phyloP scores from a whole-genome alignment of 2,329 filamentous ascomycete species.

The Pseudogymnoascus sp. region DNA sequence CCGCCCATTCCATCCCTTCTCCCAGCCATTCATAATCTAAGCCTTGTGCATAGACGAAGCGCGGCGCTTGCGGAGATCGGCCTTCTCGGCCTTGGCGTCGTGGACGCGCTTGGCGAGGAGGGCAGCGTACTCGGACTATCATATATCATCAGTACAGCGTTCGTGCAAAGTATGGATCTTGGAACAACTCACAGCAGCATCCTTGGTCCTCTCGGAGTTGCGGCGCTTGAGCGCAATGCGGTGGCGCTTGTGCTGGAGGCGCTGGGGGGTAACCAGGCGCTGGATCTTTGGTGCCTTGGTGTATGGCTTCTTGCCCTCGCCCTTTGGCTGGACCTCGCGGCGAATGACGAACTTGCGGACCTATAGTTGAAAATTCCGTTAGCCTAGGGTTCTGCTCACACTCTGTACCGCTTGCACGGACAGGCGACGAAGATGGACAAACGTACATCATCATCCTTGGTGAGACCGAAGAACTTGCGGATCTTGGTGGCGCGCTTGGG shows the following conservation, averaged over 20 bases:
- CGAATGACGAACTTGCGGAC: slow-evolving; percentile 99
- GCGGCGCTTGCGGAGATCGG: slow-evolving; percentile 91
- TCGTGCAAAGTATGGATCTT: not conserved
- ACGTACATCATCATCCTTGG: slow-evolving; percentile 99
- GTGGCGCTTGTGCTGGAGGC: slow-evolving; percentile 99
- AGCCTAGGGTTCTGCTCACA: slow-evolving; percentile 40
- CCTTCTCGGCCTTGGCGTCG: slow-evolving; percentile 91
- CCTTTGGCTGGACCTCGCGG: slow-evolving; percentile 94
- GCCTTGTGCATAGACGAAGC: slow-evolving; percentile 74
- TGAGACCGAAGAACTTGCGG: slow-evolving; percentile 98
- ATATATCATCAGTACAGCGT: slow-evolving; percentile 30
- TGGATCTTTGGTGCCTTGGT: slow-evolving; percentile 99
- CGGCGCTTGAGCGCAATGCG: slow-evolving; percentile 96
- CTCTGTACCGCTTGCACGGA: slow-evolving; percentile 44
- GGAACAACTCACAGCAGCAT: slow-evolving; percentile 79
- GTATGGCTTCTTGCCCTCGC: slow-evolving; percentile 95
- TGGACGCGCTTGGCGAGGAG: slow-evolving; percentile 93
- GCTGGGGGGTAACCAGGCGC: slow-evolving; percentile 97
- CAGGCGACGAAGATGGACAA: slow-evolving; percentile 63
- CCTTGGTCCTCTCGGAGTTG: slow-evolving; percentile 93
- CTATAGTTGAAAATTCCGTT: slow-evolving; percentile 41
- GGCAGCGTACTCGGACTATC: slow-evolving; percentile 90
- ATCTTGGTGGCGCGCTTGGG: slow-evolving; percentile 99
- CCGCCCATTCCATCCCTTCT: slow-evolving; percentile 40
- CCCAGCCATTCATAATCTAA: slow-evolving; percentile 37